Evolutionary conservation across 129 eudicot species (phyloP).

Genomic region (Helichrysum umbraculigerum): DNA sequence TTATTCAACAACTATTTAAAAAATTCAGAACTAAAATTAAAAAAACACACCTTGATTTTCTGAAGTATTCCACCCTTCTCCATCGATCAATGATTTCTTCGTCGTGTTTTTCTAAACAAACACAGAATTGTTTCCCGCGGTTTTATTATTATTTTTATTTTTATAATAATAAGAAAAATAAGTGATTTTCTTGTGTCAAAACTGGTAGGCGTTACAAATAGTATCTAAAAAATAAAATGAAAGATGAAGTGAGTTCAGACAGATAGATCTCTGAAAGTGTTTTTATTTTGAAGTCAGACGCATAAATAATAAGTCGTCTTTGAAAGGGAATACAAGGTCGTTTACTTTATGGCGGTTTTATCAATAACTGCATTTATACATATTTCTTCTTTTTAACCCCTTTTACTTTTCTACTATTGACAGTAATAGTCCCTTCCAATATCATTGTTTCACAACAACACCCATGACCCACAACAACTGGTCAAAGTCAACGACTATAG

Average conservation of each 20-base stretch:
- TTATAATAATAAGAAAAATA: too few species aligned
- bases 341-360: slow-evolving; percentile 56
- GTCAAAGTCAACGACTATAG: not conserved
- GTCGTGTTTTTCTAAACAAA: not conserved
- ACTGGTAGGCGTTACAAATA: slow-evolving; percentile 1
- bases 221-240: not conserved
- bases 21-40: too few species aligned
- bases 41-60: not conserved
- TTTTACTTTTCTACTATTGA: not conserved
- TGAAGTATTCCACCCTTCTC: slow-evolving; percentile 7
- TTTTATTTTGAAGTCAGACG: slow-evolving; percentile 20
- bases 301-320: slow-evolving; percentile 15
- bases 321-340: slow-evolving; percentile 38
- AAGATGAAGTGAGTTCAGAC: slow-evolving; percentile 20
- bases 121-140: slow-evolving; percentile 11
- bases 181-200: slow-evolving; percentile 3
- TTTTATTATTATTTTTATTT: too few species aligned
- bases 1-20: not conserved
- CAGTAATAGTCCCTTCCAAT: not conserved
- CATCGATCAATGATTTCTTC: not conserved
- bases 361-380: slow-evolving; percentile 13
- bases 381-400: not conserved
- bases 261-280: slow-evolving; percentile 5
- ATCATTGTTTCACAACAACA: not conserved
- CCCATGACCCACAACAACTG: not conserved